Base-by-base conservation (phyloP, 345 rosid genomes). In the Eucalyptus polyanthemos region DNA sequence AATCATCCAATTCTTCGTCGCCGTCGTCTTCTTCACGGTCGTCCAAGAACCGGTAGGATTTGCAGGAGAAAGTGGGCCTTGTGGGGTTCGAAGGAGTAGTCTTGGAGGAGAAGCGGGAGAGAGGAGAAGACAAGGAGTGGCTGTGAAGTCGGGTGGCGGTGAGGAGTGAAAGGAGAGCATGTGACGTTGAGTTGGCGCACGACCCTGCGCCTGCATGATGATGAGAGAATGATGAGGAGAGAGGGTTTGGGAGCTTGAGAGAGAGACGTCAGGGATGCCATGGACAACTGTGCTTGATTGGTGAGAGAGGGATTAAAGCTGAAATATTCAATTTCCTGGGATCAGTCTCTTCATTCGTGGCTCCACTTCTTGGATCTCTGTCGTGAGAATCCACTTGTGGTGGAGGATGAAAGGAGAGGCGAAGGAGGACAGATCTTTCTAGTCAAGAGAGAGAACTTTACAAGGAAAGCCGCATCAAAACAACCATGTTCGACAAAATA, bases 31-130 rank as follows among this genome's bases (percentile, higher is more conserved):
- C 91, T 0, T 91, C 89, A 31, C 90, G 87, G 2, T 14, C 87
- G 11, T 44, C 14, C 42, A 91, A 88, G 89, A 31, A 90, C 29
- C 97, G 88, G 87, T 91, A 93, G 9, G 67, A 88, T 50, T 88
- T 51, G 40, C 91, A 90, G 29, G 72, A 86, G 76, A 53, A 34
- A 58, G 80, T 87, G 54, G 89, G 86, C 22, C 47, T 42, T 10
- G 53, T 19, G 24, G 76, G 53, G 27, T 45, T 31, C 5, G 86
- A 25, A 89, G 83, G 37, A 31, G 86, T 80, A 31, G 86, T 87
- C 31, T 24, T 25, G 62, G 21, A 42, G 72, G 21, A 42, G 87
- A 31, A 29, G 44, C n/a, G 89, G 50, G 25, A 31, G 40, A 45
- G 69, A 50, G 89, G 50, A 91, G 88, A 14, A 24, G 91, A 44